phyloP scores from a whole-genome alignment of 148 eudicot species.

The Spergularia bocconei region DNA sequence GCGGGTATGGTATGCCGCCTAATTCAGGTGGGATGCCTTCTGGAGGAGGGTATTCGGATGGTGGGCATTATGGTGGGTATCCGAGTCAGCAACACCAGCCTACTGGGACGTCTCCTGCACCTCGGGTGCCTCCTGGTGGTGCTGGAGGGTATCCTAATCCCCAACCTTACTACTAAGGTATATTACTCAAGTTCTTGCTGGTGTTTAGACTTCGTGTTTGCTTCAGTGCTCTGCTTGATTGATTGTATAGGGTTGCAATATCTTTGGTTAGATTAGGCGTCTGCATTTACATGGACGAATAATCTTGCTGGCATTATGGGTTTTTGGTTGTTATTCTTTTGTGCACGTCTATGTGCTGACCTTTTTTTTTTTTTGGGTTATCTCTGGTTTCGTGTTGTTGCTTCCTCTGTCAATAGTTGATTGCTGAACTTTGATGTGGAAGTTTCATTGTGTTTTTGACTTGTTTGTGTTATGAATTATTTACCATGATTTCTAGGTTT shows the following conservation, averaged over 20 bases:
- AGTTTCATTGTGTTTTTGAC: neutral
- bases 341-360: neutral
- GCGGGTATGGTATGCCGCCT: constrained; percentile 36
- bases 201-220: neutral
- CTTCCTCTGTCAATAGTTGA: neutral
- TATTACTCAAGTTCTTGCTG: neutral
- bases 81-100: constrained; percentile 54
- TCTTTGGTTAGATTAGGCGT: neutral
- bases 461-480: neutral
- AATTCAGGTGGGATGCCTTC: constrained; percentile 19
- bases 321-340: neutral
- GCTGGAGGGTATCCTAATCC: constrained; percentile 48
- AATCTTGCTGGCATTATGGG: neutral
- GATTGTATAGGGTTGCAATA: neutral
- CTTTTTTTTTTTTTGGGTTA: neutral
- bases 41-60: constrained; percentile 50
- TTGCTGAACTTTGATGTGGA: neutral
- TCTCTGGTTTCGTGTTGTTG: neutral
- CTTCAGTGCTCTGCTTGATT: constrained; percentile 1
- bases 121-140: constrained; percentile 56
- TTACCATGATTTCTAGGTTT: neutral
- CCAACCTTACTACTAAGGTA: constrained; percentile 69
- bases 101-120: constrained; percentile 55
- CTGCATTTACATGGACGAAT: neutral
- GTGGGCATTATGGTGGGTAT: constrained; percentile 56